Evolutionary conservation across 2,329 filamentous ascomycete genomes (phyloP).

Genomic region (Venturiaceae sp.): DNA sequence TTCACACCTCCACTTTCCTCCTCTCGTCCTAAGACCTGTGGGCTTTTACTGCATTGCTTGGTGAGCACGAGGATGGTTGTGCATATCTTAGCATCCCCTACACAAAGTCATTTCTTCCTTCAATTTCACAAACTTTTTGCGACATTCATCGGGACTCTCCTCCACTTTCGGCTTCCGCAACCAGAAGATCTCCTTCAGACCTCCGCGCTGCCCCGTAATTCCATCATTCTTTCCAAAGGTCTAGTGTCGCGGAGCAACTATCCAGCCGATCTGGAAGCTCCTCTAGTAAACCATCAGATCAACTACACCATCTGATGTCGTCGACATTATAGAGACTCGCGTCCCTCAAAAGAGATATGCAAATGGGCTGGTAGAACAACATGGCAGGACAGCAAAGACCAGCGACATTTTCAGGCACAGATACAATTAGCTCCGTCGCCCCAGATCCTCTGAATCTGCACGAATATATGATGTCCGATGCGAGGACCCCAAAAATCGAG

Average conservation of each 20-base stretch:
- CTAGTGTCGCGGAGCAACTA: neutral
- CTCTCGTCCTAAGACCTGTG: no score
- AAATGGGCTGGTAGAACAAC: neutral
- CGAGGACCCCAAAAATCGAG: slow-evolving; percentile 1
- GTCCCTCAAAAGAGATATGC: neutral
- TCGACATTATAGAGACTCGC: neutral
- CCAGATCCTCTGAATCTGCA: slow-evolving; percentile 2
- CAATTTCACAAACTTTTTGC: neutral
- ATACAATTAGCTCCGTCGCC: neutral
- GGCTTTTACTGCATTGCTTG: neutral
- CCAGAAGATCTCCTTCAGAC: neutral
- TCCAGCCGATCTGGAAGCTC: neutral
- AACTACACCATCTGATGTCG: neutral
- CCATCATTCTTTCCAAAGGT: neutral
- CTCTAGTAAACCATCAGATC: no score
- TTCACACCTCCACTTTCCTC: neutral
- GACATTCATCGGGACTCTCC: neutral
- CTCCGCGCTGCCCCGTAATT: neutral
- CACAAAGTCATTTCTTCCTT: neutral
- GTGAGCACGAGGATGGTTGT: neutral
- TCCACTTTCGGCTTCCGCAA: neutral
- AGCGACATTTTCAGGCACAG: neutral
- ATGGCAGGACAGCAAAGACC: neutral
- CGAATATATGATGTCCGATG: slow-evolving; percentile 7
- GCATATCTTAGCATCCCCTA: neutral